Evolutionary conservation across 352 stramenopile genomes (phyloP).

Genomic region (Phytophthora sojae): DNA sequence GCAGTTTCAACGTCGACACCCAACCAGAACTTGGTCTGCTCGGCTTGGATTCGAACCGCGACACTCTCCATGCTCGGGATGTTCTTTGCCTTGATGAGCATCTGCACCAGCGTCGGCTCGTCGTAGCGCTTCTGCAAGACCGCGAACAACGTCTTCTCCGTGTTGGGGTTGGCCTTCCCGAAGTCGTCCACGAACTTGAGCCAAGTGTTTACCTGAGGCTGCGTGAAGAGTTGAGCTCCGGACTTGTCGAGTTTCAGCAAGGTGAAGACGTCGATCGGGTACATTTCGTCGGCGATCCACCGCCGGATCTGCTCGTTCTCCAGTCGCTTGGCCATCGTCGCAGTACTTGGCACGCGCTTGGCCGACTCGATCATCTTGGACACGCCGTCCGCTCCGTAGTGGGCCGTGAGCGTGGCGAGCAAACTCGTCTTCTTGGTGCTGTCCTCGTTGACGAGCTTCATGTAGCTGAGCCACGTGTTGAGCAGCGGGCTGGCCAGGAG

Average conservation of each 20-base stretch:
- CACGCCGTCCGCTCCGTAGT: conserved; percentile 8
- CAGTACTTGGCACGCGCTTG: not conserved
- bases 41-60: conserved; percentile 9
- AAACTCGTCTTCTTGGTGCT: conserved; percentile 3
- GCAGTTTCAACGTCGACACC: not conserved
- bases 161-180: not conserved
- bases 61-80: conserved; percentile 11
- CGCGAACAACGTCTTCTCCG: conserved; percentile 3
- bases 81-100: conserved; percentile 20
- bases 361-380: conserved; percentile 1
- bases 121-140: not conserved
- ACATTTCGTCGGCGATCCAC: conserved; percentile 12
- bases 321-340: conserved; percentile 9
- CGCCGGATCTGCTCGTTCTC: conserved; percentile 14
- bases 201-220: conserved; percentile 5
- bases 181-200: conserved; percentile 10
- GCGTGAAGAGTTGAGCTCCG: conserved; percentile 8
- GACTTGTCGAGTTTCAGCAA: conserved; percentile 8
- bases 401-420: not conserved
- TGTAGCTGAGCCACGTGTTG: conserved; percentile 3
- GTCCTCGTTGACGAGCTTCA: not conserved
- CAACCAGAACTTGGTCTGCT: conserved; percentile 14
- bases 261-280: conserved; percentile 14
- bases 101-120: conserved; percentile 4
- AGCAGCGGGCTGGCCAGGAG: not conserved